These are phyloP conservation scores for Xylaria sp. DNA, from an alignment of 2,329 filamentous ascomycete genomes.

Conservation along the genomic window DNA sequence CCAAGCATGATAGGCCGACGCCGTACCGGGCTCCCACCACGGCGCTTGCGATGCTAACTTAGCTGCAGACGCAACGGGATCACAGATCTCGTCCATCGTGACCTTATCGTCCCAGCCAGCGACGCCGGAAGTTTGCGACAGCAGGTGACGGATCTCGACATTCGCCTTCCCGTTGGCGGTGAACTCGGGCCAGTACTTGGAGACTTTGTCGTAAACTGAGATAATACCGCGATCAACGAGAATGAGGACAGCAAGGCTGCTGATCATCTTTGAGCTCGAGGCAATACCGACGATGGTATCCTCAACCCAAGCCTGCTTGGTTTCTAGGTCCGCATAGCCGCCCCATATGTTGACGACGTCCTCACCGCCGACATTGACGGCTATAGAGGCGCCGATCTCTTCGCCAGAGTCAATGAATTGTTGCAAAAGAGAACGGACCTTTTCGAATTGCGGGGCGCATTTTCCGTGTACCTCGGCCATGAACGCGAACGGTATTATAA, in stretches of 20 bases:
- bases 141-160: slow-evolving; percentile 47
- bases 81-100: slow-evolving; percentile 41
- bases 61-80: slow-evolving; percentile 39
- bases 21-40: slow-evolving; percentile 51
- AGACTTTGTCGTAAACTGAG: slow-evolving; percentile 44
- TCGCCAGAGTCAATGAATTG: slow-evolving; percentile 43
- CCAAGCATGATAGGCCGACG: slow-evolving; percentile 47
- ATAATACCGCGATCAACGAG: slow-evolving; percentile 47
- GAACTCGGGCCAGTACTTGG: slow-evolving; percentile 53
- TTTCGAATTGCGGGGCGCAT: slow-evolving; percentile 44
- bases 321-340: slow-evolving; percentile 42
- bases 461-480: slow-evolving; percentile 43
- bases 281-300: slow-evolving; percentile 47
- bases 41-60: slow-evolving; percentile 46
- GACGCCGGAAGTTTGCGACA: slow-evolving; percentile 46
- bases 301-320: slow-evolving; percentile 42
- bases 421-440: slow-evolving; percentile 44
- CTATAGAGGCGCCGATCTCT: slow-evolving; percentile 50
- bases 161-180: slow-evolving; percentile 46
- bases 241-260: slow-evolving; percentile 45
- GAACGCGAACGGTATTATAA: not conserved
- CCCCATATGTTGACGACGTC: slow-evolving; percentile 51
- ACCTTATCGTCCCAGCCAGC: slow-evolving; percentile 44
- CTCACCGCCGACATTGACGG: slow-evolving; percentile 46
- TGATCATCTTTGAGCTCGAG: slow-evolving; percentile 47